phyloP scores from a whole-genome alignment of 140 eudicot species.

The Oenanthe javanica region DNA sequence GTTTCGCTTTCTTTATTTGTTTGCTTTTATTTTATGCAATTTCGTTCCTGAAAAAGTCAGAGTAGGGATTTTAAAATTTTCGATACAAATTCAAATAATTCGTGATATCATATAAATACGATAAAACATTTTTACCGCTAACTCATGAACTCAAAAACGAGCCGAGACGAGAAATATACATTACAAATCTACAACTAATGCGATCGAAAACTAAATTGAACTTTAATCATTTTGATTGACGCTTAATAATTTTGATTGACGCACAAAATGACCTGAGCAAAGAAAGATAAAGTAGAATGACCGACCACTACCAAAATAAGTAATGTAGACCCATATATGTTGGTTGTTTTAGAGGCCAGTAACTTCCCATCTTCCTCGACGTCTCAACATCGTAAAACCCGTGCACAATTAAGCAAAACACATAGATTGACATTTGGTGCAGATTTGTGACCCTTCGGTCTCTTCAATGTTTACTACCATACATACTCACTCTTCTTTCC shows the following conservation, averaged over 20 bases:
- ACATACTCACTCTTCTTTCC: neutral
- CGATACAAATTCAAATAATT: no score
- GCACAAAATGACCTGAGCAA: neutral
- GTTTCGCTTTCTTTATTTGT: no score
- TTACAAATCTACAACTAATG: neutral
- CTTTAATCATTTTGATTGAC: neutral
- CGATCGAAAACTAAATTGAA: neutral
- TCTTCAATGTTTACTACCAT: neutral
- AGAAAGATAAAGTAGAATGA: neutral
- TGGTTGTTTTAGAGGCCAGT: conserved; percentile 10
- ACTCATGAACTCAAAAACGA: no score
- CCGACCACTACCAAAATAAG: neutral
- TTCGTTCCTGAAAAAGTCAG: no score
- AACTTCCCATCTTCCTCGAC: neutral
- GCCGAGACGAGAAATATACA: no score
- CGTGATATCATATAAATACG: no score
- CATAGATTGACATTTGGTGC: neutral
- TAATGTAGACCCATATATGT: neutral
- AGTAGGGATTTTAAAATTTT: no score
- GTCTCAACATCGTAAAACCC: neutral
- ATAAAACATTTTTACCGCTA: no score
- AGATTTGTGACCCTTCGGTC: neutral
- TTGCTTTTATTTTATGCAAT: no score
- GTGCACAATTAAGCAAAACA: neutral
- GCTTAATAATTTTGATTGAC: neutral